Base-by-base conservation (phyloP, 2,329 filamentous ascomycete species). In the Fusarium falciforme region DNA sequence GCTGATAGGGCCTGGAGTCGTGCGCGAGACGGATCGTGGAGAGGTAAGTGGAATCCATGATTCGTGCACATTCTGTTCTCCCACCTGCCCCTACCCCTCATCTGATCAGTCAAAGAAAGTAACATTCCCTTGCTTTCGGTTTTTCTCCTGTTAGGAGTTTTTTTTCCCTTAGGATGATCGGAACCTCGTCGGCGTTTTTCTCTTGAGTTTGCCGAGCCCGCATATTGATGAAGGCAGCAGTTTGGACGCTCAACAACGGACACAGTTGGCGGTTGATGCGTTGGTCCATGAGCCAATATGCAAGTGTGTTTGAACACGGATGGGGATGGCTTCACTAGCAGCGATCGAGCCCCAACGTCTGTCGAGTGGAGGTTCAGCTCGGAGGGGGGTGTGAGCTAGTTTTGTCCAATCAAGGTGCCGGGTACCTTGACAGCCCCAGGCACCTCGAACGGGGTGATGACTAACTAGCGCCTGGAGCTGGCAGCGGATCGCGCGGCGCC, bases 401-500 rank as follows among this genome's bases (percentile, higher is more conserved):
- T 44, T 29, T 38, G 67, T 20, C 61, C 55, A 61, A 69, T 35
- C 36, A 44, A 49, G 49, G 40, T 29, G 14, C 25, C 38, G 36
- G 20, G 40, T 52, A 27, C 54, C 36, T 52, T 61, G 63, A 49
- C 29, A 29, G 47, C 47, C 27, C 27, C 47, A 52, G 47, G 47
- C 33, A 16, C 25, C 33, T 29, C 4, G 27, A 71, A 42, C 42
- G 17, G 16, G 54, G 27, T 16, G 47, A 65, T 72, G 66, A 73
- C 70, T 66, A 66, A 70, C 38, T 67, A 61, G 64, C 54, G 63
- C 25, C 25, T 7, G 4, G 25, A 35, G 17, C 40, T 44, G 60
- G 61, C 62, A 54, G 58, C 72, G 61, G 72, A 75, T 75, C 68
- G 58, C 55, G 68, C 62, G 54, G 59, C 29, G 54, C 62, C 60